Base-by-base conservation (phyloP, 2,329 filamentous ascomycete genomes). In the Geosmithia morbida region DNA sequence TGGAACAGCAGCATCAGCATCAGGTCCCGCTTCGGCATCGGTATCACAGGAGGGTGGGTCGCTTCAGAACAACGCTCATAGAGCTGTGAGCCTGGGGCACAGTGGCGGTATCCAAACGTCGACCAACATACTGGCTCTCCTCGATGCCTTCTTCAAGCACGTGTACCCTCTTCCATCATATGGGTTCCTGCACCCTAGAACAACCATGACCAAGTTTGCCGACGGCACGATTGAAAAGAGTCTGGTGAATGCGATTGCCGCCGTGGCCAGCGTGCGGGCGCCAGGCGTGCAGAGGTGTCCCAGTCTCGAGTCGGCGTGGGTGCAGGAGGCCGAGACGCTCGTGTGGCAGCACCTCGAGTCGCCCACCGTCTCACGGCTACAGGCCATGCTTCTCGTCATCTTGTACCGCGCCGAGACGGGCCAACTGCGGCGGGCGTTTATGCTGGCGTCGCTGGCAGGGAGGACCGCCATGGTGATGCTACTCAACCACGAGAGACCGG, bases 401-500 rank as follows among this genome's bases (percentile, higher is more conserved):
- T 26, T 46, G 17, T 49, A 49, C 30, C 41, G 48, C 14, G 48
- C 43, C 13, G 48, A 49, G 39, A 46, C 48, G 3, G 48, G 44
- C 2, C 48, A 46, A 40, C 45, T 49, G 40, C 39, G 45, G 7
- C 33, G 48, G 20, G 48, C 48, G 46, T 65, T 66, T 43, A 65
- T 66, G 62, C 52, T 66, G 1, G 55, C 62, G 1, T 59, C 59
- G 1, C 53, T 63, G 8, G 62, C 61, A 2, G 59, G 58, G 47
- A 61, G 63, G 13, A 61, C 59, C 8, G 65, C 64, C 2, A 54
- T 61, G 7, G 64, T 61, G 3, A 56, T 68, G 18, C 61, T 65
- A 6, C 53, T 68, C 16, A 68, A 67, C 49, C 63, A 66, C 45
- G 65, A 67, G 48, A 57, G 59, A 6, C 53, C 66, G 3, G 41